Percentiles rank a stretch among this genome's conserved stretches.
These are phyloP conservation scores for Camptophora hylomeconis DNA, from an alignment of 2,329 filamentous ascomycete species.

Conservation along the genomic window DNA sequence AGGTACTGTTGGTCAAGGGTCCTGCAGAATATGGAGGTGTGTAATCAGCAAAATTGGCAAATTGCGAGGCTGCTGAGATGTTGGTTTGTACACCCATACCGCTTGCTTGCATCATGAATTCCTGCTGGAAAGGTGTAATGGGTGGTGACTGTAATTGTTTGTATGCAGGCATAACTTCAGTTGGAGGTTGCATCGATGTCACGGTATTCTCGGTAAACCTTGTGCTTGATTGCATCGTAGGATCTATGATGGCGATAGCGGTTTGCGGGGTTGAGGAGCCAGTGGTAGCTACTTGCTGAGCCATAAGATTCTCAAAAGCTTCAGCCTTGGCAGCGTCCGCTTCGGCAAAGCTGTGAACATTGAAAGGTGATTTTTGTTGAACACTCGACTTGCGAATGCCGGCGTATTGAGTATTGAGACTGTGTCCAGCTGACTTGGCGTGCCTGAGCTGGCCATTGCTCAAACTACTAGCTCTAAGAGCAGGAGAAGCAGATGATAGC, in stretches of 20 bases:
- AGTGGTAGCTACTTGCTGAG: conserved; percentile 8
- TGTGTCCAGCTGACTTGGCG: conserved; percentile 31
- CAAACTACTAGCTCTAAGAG: too few relatives aligned
- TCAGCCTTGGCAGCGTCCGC: conserved; percentile 15
- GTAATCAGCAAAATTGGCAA: conserved; percentile 30
- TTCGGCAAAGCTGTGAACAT: conserved; percentile 32
- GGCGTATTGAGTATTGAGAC: conserved; percentile 30
- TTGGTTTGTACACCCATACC: conserved; percentile 24
- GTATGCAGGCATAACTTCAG: background rate
- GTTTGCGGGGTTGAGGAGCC: conserved; percentile 29
- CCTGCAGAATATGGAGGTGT: conserved; percentile 23
- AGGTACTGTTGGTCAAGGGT: conserved; percentile 28
- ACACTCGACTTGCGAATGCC: conserved; percentile 34
- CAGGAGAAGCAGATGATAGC: conserved; percentile 30
- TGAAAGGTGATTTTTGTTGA: conserved; percentile 34
- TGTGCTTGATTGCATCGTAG: background rate
- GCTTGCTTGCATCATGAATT: conserved; percentile 23
- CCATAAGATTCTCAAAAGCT: conserved; percentile 20
- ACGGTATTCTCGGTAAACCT: conserved; percentile 21
- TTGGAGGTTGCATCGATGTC: background rate
- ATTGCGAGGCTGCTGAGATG: conserved; percentile 32
- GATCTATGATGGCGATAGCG: conserved; percentile 29
- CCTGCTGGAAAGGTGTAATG: conserved; percentile 27
- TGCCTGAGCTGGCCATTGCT: conserved; percentile 32
- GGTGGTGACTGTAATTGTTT: conserved; percentile 24